Base-by-base conservation (phyloP, 2,329 filamentous ascomycete species). In the Penicillium capsulatum region DNA sequence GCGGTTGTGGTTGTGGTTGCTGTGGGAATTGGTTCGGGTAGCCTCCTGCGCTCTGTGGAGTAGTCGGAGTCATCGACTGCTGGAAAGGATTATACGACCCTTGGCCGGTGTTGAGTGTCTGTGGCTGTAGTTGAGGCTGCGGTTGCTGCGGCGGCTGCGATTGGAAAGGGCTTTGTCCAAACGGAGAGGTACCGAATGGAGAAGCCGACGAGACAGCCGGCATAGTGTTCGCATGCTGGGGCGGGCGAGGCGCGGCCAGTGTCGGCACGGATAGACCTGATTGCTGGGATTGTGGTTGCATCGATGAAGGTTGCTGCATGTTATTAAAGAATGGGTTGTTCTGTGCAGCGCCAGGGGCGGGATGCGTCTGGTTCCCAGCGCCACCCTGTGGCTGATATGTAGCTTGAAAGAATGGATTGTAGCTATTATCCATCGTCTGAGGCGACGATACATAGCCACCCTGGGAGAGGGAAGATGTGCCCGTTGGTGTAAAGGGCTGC, bases 341-440 rank as follows among this genome's bases (percentile, higher is more conserved):
- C 34, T 62, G 61, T 11, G 31, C 31, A 8, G 53, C 31, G 43
- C 44, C 54, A 7, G 53, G 57, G 24, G 46, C 50, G 7, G 54
- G 37, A 40, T 52, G 54, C 9, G 56, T 31, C 27, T 55, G 52
- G 33, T 47, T 54, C 27, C 44, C 49, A 40, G 53, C 34, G 39
- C 48, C 52, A 22, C 47, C 49, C 46, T 60, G 58, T 35, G 51
- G 45, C 36, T 59, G 55, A 17, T 55, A 41, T 17, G 49, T 44
- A 29, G 55, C 51, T 44, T 70, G 67, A 48, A 70, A 68, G 54
- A 71, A 71, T 4, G 68, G 68, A 47, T 71, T 72, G 38, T 63
- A 59, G 33, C 42, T 60, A 32, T 53, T 56, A 26, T 63, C 60
- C 37, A 62, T 34, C 6, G 59, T 40, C 44, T 65, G 64, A 8